Evolutionary conservation across 2,329 filamentous ascomycete genomes (phyloP).

Genomic region (Clarireedia sp.): DNA sequence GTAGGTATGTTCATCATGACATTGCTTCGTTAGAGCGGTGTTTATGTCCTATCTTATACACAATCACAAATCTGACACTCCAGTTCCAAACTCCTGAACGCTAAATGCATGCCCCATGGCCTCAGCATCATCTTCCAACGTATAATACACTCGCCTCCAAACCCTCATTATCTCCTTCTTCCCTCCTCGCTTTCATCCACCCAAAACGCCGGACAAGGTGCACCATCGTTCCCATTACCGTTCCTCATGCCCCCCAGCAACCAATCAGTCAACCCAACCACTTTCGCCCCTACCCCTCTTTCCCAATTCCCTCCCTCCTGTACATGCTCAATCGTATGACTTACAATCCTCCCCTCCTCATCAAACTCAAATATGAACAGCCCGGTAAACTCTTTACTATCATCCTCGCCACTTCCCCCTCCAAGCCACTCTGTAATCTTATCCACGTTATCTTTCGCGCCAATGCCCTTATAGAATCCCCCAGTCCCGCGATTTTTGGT

Average conservation of each 20-base stretch:
- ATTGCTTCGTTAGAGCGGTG: slow-evolving; percentile 5
- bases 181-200: not conserved
- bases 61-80: not conserved
- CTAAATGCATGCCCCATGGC: not conserved
- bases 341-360: slow-evolving; percentile 70
- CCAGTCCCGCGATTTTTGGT: slow-evolving; percentile 34
- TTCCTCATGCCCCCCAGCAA: slow-evolving; percentile 66
- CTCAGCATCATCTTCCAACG: not conserved
- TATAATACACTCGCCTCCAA: not conserved
- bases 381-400: slow-evolving; percentile 74
- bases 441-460: slow-evolving; percentile 40
- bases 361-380: slow-evolving; percentile 97
- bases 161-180: not conserved
- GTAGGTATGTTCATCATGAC: not conserved
- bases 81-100: not conserved
- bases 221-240: slow-evolving; percentile 19
- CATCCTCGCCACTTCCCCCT: slow-evolving; percentile 44
- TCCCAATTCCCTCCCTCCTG: slow-evolving; percentile 81
- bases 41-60: not conserved
- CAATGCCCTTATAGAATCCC: slow-evolving; percentile 36
- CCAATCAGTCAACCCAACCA: slow-evolving; percentile 93
- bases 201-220: slow-evolving; percentile 28
- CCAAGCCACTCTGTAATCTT: slow-evolving; percentile 42
- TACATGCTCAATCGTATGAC: slow-evolving; percentile 89
- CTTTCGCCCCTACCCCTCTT: slow-evolving; percentile 66